phyloP scores from a whole-genome alignment of 2,329 filamentous ascomycete genomes.

The Trichoderma asperellum region DNA sequence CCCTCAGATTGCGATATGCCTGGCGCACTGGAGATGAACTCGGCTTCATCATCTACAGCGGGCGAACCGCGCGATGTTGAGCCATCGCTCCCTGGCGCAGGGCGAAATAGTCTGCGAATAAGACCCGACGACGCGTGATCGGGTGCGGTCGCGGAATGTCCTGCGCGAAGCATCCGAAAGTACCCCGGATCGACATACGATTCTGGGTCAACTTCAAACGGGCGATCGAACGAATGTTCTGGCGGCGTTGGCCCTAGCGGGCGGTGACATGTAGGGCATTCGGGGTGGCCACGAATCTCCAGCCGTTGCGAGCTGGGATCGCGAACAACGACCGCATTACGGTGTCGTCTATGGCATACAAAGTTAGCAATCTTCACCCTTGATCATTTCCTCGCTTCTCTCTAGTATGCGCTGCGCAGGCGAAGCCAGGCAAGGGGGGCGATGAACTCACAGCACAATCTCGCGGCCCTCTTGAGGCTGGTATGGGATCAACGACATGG shows the following conservation, averaged over 20 bases:
- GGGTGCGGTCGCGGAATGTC: slow-evolving; percentile 47
- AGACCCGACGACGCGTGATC: slow-evolving; percentile 55
- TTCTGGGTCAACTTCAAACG: slow-evolving; percentile 49
- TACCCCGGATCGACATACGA: slow-evolving; percentile 89
- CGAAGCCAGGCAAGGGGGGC: background rate
- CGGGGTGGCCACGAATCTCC: slow-evolving; percentile 74
- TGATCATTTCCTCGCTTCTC: background rate
- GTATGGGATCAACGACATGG: slow-evolving; percentile 76
- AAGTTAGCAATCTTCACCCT: background rate
- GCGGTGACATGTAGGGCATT: slow-evolving; percentile 91
- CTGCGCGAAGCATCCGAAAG: slow-evolving; percentile 84
- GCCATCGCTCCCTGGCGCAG: slow-evolving; percentile 41
- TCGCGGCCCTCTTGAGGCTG: slow-evolving; percentile 73
- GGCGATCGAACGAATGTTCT: slow-evolving; percentile 55
- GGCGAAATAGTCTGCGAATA: slow-evolving; percentile 57
- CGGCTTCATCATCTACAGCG: slow-evolving; percentile 41
- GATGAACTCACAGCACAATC: slow-evolving; percentile 72
- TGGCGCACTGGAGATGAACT: slow-evolving; percentile 60
- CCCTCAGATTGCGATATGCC: slow-evolving; percentile 52
- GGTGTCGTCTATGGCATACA: slow-evolving; percentile 70
- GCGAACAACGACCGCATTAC: slow-evolving; percentile 88
- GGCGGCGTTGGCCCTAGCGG: slow-evolving; percentile 59
- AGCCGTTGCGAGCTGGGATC: slow-evolving; percentile 84
- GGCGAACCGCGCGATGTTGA: slow-evolving; percentile 29
- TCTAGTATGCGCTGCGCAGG: background rate